Percentiles rank a stretch among this genome's conserved stretches.
These are phyloP conservation scores for Tulasnella sp. DNA, from an alignment of 768 basidiomycete genomes.

Conservation along the genomic window DNA sequence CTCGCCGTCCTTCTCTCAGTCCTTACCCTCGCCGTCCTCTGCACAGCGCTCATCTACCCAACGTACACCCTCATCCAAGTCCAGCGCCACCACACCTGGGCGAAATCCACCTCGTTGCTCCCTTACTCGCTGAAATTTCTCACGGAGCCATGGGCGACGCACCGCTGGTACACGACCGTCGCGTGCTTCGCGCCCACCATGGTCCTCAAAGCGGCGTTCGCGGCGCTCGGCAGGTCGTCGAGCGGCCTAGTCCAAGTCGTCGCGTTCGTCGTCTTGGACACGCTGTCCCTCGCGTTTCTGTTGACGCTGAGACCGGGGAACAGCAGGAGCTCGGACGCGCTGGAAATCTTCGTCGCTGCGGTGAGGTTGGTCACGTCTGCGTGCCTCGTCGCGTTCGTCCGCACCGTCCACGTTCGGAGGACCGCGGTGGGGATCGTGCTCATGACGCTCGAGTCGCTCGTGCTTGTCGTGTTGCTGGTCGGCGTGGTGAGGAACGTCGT, in stretches of 20 bases:
- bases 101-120: background rate
- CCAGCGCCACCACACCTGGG: background rate
- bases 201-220: background rate
- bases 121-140: background rate
- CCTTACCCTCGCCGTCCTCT: slow-evolving; percentile 44
- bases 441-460: background rate
- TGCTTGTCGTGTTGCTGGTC: background rate
- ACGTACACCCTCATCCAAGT: slow-evolving; percentile 29
- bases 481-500: background rate
- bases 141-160: background rate
- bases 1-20: slow-evolving; percentile 71
- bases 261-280: slow-evolving; percentile 5
- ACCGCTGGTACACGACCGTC: background rate
- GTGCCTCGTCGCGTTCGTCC: background rate
- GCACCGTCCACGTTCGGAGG: background rate
- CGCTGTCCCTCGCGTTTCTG: background rate
- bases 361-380: background rate
- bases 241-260: slow-evolving; percentile 3
- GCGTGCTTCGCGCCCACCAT: background rate
- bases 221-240: background rate
- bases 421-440: background rate
- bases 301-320: background rate
- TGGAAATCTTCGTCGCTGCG: background rate
- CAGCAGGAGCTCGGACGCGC: background rate
- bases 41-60: slow-evolving; percentile 39